A percentile compares a stretch with the other conserved stretches of the same genome.
Conservation (phyloP, 208 protist genomes). For the Vickermania ingenoplastis region DNA sequence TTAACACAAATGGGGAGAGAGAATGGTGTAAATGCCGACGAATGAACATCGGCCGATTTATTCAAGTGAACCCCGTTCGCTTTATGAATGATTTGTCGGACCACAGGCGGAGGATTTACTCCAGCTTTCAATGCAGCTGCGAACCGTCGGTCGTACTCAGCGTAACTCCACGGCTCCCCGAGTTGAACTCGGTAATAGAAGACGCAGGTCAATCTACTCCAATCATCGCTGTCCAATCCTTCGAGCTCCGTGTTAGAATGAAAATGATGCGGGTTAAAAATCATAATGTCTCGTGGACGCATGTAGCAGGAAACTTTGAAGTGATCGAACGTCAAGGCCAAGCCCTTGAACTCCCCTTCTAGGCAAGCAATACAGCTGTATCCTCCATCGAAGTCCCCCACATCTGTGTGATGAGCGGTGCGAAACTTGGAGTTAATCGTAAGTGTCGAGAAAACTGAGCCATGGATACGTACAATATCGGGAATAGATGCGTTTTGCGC, state of each 20-base stretch:
- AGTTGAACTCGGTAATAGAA: conserved; percentile 84
- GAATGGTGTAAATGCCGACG: conserved; percentile 46
- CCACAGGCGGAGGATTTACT: conserved; percentile 1
- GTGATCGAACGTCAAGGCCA: conserved; percentile 63
- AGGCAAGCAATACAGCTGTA: conserved; percentile 78
- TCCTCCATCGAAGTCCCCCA: conserved; percentile 86
- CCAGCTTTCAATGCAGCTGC: conserved; percentile 16
- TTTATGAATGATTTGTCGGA: conserved; percentile 32
- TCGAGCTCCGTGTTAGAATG: conserved; percentile 89
- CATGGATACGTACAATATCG: conserved; percentile 80
- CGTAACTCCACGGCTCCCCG: conserved; percentile 56
- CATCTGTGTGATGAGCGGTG: conserved; percentile 84
- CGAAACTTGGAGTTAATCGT: conserved; percentile 88
- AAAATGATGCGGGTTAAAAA: conserved; percentile 89
- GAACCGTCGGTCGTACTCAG: conserved; percentile 62
- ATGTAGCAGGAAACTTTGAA: conserved; percentile 62
- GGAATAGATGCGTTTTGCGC: conserved; percentile 75
- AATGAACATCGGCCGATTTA: conserved; percentile 34
- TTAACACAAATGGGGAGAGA: conserved; percentile 13
- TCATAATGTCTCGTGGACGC: conserved; percentile 73
- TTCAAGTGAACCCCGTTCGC: conserved; percentile 60
- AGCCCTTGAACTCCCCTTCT: conserved; percentile 76
- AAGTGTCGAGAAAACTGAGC: conserved; percentile 81
- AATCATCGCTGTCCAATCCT: conserved; percentile 23
- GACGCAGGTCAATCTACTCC: conserved; percentile 77